phyloP scores from a whole-genome alignment of 2,329 filamentous ascomycete genomes.

The Ophiostoma perfectum region DNA sequence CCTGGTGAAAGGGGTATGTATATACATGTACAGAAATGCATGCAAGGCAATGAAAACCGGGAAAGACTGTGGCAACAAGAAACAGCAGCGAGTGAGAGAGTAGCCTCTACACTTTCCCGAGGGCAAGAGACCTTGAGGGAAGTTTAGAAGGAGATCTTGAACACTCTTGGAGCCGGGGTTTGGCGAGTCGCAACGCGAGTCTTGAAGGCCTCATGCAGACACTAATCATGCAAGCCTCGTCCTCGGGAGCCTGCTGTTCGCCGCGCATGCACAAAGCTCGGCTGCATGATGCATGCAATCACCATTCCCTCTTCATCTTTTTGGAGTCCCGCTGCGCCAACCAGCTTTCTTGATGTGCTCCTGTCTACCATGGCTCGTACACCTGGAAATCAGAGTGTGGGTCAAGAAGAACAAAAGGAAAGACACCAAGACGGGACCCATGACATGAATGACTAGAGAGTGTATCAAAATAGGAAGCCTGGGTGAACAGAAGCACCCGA shows the following conservation, averaged over 20 bases:
- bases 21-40: not conserved
- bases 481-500: not conserved
- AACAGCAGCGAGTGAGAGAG: not conserved
- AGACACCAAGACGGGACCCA: not conserved
- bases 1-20: constrained; percentile 12
- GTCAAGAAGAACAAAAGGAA: not conserved
- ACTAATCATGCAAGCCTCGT: not conserved
- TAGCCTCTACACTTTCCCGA: not conserved
- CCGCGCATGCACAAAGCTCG: not conserved
- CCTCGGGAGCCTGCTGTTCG: not conserved
- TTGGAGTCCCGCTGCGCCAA: too few species aligned
- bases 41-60: not conserved
- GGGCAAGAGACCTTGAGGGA: not conserved
- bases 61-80: not conserved
- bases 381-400: not conserved
- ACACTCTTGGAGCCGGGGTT: not conserved
- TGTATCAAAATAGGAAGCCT: not conserved
- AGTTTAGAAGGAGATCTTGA: not conserved
- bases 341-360: not conserved
- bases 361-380: not conserved
- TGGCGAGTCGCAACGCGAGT: not conserved
- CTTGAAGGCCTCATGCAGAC: not conserved
- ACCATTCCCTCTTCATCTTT: too few species aligned
- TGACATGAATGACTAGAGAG: not conserved
- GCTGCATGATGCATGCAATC: not conserved